Evolutionary conservation across 352 stramenopile genomes (phyloP).

Genomic region (Peronospora destructor): DNA sequence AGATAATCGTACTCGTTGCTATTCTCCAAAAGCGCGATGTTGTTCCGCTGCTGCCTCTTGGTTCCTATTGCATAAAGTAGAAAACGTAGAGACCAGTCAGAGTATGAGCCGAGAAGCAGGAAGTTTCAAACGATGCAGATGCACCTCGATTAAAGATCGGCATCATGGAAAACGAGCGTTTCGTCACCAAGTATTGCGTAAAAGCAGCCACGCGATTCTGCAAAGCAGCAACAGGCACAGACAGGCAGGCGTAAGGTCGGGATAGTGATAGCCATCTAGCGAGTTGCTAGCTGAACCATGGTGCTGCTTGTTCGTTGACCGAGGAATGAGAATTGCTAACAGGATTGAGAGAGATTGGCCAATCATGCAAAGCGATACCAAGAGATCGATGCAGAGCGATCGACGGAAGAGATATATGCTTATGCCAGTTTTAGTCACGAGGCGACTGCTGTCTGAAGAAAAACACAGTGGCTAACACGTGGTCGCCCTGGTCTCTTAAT

Average conservation of each 20-base stretch:
- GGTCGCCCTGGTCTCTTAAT: slow-evolving; percentile 13
- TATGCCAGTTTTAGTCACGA: slow-evolving; percentile 11
- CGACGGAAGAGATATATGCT: slow-evolving; percentile 15
- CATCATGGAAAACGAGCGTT: slow-evolving; percentile 40
- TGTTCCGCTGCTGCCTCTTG: slow-evolving; percentile 82
- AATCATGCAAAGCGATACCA: background rate
- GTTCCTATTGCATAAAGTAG: slow-evolving; percentile 32
- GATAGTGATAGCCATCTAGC: background rate
- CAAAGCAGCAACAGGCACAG: slow-evolving; percentile 2
- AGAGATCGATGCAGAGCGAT: background rate
- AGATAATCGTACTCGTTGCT: slow-evolving; percentile 80
- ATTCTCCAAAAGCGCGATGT: slow-evolving; percentile 48
- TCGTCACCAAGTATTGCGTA: slow-evolving; percentile 11
- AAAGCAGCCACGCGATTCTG: slow-evolving; percentile 30
- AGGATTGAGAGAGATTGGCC: slow-evolving; percentile 11
- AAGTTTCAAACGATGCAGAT: background rate
- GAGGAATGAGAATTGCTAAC: background rate
- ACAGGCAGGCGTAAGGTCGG: background rate
- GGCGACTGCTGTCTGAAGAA: background rate
- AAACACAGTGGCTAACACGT: no score
- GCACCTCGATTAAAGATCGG: slow-evolving; percentile 60
- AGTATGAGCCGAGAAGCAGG: no score
- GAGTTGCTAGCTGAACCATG: no score
- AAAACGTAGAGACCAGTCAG: background rate
- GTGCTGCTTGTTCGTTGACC: no score